These are phyloP conservation scores for Sonneratia caseolaris DNA, from an alignment of 345 rosid genomes.

Conservation along the genomic window DNA sequence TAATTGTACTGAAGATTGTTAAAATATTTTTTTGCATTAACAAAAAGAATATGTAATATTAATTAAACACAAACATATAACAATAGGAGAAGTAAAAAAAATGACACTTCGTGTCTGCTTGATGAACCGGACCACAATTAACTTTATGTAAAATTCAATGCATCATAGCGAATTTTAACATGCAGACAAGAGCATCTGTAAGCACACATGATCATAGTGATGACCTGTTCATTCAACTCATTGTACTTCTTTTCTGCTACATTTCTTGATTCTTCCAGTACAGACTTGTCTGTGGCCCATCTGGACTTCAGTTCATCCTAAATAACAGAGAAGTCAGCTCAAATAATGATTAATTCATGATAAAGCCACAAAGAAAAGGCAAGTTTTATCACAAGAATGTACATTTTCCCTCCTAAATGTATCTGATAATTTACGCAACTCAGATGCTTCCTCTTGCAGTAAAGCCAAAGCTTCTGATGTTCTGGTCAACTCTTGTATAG, in stretches of 20 bases:
- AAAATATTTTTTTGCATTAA: not conserved
- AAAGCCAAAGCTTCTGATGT: slow-evolving; percentile 68
- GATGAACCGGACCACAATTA: not conserved
- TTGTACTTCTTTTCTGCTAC: slow-evolving; percentile 60
- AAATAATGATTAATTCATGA: not conserved
- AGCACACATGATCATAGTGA: not conserved
- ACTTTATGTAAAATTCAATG: not conserved
- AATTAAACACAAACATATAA: too few species aligned
- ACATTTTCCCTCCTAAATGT: slow-evolving; percentile 56
- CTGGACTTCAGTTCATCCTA: slow-evolving; percentile 63
- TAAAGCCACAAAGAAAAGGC: not conserved
- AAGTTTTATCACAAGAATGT: slow-evolving; percentile 6
- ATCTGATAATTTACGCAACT: slow-evolving; percentile 57
- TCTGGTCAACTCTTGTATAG: slow-evolving; percentile 84
- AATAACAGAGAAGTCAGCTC: not conserved
- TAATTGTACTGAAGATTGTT: not conserved
- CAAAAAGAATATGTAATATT: not conserved
- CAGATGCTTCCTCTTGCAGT: slow-evolving; percentile 68
- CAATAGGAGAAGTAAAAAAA: too few species aligned
- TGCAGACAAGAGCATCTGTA: not conserved
- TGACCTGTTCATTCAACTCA: slow-evolving; percentile 86
- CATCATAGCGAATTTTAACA: not conserved
- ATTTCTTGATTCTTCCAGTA: slow-evolving; percentile 50
- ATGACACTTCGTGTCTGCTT: not conserved
- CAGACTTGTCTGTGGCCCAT: slow-evolving; percentile 57